These are phyloP conservation scores for Cardamine resedifolia DNA, from an alignment of 345 rosid species.

Conservation along the genomic window DNA sequence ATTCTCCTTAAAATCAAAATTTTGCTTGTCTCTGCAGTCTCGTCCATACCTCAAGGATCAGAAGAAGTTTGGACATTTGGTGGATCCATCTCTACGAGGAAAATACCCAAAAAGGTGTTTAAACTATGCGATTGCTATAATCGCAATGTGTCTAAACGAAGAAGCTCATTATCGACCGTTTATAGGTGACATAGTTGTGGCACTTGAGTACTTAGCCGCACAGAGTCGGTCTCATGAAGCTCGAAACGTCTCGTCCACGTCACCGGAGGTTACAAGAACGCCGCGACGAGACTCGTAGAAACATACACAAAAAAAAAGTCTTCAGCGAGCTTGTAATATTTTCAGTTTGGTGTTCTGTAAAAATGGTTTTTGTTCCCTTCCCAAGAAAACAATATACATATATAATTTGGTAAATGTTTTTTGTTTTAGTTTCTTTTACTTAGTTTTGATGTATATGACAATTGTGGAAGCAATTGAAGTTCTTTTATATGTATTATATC, in stretches of 20 bases:
- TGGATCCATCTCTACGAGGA: conserved; percentile 75
- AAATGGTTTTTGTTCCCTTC: neutral
- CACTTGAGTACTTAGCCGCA: conserved; percentile 69
- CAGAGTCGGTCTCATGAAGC: conserved; percentile 42
- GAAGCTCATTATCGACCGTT: conserved; percentile 88
- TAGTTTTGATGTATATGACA: conserved; percentile 2
- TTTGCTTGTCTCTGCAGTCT: conserved; percentile 45
- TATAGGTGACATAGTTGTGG: conserved; percentile 82
- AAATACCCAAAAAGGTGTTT: conserved; percentile 70
- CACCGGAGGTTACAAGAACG: conserved; percentile 32
- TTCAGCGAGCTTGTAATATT: conserved; percentile 4
- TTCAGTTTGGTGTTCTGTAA: conserved; percentile 25
- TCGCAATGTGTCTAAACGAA: conserved; percentile 93
- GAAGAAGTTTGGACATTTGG: conserved; percentile 65
- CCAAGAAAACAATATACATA: neutral
- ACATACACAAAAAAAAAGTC: neutral
- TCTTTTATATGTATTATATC: conserved; percentile 10
- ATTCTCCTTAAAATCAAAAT: neutral
- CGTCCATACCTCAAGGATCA: conserved; percentile 70
- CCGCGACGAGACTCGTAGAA: conserved; percentile 23
- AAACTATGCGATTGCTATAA: conserved; percentile 82
- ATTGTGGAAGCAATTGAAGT: conserved; percentile 4
- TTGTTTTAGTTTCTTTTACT: neutral
- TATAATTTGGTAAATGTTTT: conserved; percentile 20
- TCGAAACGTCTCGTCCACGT: conserved; percentile 21